Conservation (phyloP, 2,329 filamentous ascomycete genomes). For the Nothophaeocryptopus gaeumannii region DNA sequence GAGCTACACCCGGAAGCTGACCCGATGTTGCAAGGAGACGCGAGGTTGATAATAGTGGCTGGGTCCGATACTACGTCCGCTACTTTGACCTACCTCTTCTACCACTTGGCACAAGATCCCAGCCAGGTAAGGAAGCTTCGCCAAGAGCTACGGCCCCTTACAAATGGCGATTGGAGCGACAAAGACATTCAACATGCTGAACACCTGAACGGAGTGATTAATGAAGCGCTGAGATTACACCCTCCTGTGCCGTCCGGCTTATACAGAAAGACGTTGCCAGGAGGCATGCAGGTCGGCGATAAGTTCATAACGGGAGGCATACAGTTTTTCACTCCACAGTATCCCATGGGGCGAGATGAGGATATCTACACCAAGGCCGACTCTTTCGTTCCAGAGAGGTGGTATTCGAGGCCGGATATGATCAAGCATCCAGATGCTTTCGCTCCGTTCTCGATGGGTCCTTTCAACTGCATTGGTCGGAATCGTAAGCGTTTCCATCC, state of each 20-base stretch:
- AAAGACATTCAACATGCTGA: constrained; percentile 27
- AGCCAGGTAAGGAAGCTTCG: constrained; percentile 33
- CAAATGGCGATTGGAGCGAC: constrained; percentile 20
- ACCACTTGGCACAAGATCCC: constrained; percentile 35
- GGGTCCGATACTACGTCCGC: constrained; percentile 45
- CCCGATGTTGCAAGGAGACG: constrained; percentile 26
- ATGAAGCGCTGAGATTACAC: constrained; percentile 43
- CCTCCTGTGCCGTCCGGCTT: constrained; percentile 39
- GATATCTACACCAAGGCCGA: constrained; percentile 31
- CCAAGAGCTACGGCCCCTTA: constrained; percentile 32
- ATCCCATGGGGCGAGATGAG: constrained; percentile 27
- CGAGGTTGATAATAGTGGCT: constrained; percentile 36
- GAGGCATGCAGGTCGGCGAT: constrained; percentile 38
- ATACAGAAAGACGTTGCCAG: constrained; percentile 36
- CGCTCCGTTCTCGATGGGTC: constrained; percentile 37
- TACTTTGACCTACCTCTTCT: constrained; percentile 43
- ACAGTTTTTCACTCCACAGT: constrained; percentile 21
- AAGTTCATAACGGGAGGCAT: constrained; percentile 34
- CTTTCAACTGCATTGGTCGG: constrained; percentile 39
- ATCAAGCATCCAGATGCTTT: constrained; percentile 38
- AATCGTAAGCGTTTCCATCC: constrained; percentile 14
- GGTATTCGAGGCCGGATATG: constrained; percentile 36
- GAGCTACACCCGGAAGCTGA: constrained; percentile 28
- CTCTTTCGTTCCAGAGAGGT: constrained; percentile 37
- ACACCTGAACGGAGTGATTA: constrained; percentile 41